Evolutionary conservation across 1,139 yeast species (phyloP), one percentile per base, ranked within the genome.

Genomic region (Yamadazyma friedrichii): DNA sequence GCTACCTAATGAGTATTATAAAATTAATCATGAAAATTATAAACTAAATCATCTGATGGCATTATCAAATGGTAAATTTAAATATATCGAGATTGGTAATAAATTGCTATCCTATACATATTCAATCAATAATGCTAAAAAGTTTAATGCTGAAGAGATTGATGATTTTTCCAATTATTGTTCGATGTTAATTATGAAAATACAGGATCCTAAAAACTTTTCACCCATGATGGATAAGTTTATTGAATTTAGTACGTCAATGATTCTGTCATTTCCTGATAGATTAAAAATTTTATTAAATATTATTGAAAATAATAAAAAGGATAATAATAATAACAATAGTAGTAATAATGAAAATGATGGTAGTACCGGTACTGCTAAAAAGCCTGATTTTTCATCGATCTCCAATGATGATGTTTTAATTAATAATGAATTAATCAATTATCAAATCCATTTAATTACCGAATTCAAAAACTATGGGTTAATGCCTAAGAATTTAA

Each of bases 1-100:
- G 8, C 35, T 44, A n/a, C 49, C 49, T 8, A 40, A 33, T 30
- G 45, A 44, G 29, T 46, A 39, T 32, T 25, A 25, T 9, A 28
- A 40, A n/a, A 28, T 13, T 11, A n/a, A 31, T 11, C 12, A 22
- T 9, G 43, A 38, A 12, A 22, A 6, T 22, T 43, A 32, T 20
- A 36, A 29, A 24, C 27, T 45, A 11, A 31, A 41, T 27, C 42
- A 39, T 15, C 10, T 26, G 9, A 28, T 45, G 4, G 42, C 46
- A 4, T 44, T 40, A 31, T 38, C 42, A 6, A 43, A 41, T 39
- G 41, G 40, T 4, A 43, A 30, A 17, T 43, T 35, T 25, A 36
- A 36, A 26, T 45, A 42, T 42, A 37, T 35, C 9, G 35, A 42
- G 37, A 29, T 36, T 17, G 33, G 42, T 25, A 46, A 39, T 25